Evolutionary conservation across 345 rosid species (phyloP).

Genomic region (Physaria fendleri): DNA sequence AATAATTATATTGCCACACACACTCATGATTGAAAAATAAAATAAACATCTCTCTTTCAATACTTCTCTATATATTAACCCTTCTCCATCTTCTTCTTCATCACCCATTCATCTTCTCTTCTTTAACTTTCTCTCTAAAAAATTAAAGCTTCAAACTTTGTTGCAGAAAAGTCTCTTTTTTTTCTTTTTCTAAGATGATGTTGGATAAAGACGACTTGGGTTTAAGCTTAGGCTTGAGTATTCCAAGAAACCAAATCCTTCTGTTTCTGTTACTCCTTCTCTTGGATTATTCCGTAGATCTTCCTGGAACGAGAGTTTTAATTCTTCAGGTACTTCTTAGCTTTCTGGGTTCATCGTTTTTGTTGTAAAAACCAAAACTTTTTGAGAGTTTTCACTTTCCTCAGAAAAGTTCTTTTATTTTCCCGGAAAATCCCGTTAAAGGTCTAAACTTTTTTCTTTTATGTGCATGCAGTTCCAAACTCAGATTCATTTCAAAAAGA

Average conservation of each 20-base stretch:
- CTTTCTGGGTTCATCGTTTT: conserved; percentile 18
- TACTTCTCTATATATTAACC: conserved; percentile 51
- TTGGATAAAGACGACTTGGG: conserved; percentile 79
- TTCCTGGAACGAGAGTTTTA: conserved; percentile 49
- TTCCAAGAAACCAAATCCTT: conserved; percentile 44
- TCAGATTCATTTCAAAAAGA: conserved; percentile 46
- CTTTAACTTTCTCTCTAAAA: conserved; percentile 14
- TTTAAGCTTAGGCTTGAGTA: conserved; percentile 64
- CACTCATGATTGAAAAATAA: conserved; percentile 44
- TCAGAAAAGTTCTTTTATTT: neutral
- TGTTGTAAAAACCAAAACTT: neutral
- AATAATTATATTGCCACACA: conserved; percentile 16
- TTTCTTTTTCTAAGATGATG: conserved; percentile 31
- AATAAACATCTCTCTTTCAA: neutral
- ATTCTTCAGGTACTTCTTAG: conserved; percentile 41
- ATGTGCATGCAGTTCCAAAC: conserved; percentile 65
- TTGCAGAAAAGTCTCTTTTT: neutral
- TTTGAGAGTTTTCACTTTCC: neutral
- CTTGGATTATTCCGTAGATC: conserved; percentile 38
- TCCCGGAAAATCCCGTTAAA: neutral
- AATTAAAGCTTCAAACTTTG: conserved; percentile 16
- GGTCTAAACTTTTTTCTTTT: neutral
- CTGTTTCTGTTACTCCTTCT: conserved; percentile 35
- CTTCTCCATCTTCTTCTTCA: conserved; percentile 4
- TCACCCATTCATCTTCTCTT: conserved; percentile 18